Conservation (phyloP, 257 asterid genomes). For the Capsicum pubescens region DNA sequence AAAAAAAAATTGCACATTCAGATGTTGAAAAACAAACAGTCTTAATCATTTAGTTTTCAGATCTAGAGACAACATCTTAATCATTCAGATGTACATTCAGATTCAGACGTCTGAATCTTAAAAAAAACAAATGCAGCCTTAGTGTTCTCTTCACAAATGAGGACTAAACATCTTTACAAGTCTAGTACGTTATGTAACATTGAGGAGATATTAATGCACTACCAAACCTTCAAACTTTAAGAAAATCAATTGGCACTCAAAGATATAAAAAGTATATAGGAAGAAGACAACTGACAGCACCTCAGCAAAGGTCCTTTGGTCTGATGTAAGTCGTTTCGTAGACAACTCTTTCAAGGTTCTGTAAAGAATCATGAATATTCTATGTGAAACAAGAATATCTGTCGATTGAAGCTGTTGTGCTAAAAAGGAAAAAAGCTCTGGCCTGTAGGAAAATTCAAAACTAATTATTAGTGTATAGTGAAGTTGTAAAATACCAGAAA, state of each 20-base stretch:
- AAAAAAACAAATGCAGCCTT: not conserved
- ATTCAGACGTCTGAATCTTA: too few species aligned
- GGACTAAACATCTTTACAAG: not conserved
- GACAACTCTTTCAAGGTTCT: constrained; percentile 95
- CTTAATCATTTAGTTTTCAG: too few species aligned
- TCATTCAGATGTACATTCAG: too few species aligned
- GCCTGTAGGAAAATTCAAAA: constrained; percentile 62
- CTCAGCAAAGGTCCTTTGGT: constrained; percentile 89
- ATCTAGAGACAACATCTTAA: too few species aligned
- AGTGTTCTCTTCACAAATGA: constrained; percentile 13
- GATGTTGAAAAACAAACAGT: too few species aligned
- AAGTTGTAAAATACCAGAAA: constrained; percentile 22
- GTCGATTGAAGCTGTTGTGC: constrained; percentile 91
- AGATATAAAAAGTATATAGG: constrained; percentile 6
- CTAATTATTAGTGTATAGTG: constrained; percentile 11
- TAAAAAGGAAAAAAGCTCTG: constrained; percentile 86
- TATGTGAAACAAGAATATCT: constrained; percentile 85
- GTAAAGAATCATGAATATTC: constrained; percentile 87
- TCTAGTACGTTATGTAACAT: not conserved
- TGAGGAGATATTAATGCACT: not conserved
- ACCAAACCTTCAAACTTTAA: constrained; percentile 8
- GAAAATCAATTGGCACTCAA: constrained; percentile 25
- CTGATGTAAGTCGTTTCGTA: constrained; percentile 82
- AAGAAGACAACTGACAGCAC: constrained; percentile 46
- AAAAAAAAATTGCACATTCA: too few species aligned